Conservation (phyloP, 208 protist species). For the Crithidia fasciculata region DNA sequence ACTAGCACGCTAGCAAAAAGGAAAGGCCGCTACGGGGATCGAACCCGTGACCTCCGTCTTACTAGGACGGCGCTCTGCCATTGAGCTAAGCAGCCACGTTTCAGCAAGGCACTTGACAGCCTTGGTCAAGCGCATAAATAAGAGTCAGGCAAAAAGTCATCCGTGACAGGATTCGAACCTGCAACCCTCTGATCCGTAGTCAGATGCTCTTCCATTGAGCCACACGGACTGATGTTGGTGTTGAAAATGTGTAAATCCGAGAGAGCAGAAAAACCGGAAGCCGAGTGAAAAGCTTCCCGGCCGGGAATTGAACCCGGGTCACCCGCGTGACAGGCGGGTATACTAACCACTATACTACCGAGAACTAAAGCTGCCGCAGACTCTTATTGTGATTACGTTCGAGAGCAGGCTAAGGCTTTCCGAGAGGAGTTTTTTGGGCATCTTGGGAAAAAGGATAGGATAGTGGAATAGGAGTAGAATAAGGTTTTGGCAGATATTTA, state of each 20-base stretch:
- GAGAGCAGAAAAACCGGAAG: neutral
- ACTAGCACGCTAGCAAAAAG: constrained; percentile 8
- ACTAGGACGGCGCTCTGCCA: constrained; percentile 95
- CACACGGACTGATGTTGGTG: constrained; percentile 28
- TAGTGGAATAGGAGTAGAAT: no score
- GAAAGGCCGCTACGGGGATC: constrained; percentile 37
- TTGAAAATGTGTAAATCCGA: neutral
- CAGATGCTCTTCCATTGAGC: constrained; percentile 84
- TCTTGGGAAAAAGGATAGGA: neutral
- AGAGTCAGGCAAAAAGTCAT: neutral
- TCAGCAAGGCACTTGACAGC: neutral
- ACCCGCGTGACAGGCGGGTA: constrained; percentile 25
- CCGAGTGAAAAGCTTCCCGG: constrained; percentile 14
- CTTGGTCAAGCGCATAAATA: no score
- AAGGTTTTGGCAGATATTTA: neutral
- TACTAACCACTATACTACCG: constrained; percentile 38
- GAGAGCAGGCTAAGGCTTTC: no score
- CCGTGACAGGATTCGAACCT: constrained; percentile 61
- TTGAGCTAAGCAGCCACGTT: constrained; percentile 92
- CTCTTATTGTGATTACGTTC: no score
- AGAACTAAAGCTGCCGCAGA: constrained; percentile 14
- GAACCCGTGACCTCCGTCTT: constrained; percentile 91
- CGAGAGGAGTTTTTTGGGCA: neutral
- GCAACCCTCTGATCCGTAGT: constrained; percentile 72
- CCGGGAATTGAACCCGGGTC: constrained; percentile 29